Evolutionary conservation across 2,329 filamentous ascomycete species (phyloP).

Genomic region (Lachnellula suecica): DNA sequence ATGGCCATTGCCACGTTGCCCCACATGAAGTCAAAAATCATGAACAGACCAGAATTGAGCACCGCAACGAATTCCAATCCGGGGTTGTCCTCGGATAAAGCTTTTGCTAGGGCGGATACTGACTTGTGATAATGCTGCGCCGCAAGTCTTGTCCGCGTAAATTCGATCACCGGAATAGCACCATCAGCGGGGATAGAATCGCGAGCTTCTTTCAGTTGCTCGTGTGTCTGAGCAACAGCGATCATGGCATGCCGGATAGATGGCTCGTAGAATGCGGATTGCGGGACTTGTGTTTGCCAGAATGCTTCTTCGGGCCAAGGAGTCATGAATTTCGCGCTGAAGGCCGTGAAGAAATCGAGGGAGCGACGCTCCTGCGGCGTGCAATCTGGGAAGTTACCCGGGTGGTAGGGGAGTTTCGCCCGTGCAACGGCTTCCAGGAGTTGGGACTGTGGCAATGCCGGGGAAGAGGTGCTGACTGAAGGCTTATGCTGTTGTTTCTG

Average conservation of each 20-base stretch:
- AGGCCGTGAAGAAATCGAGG: not conserved
- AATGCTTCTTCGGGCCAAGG: not conserved
- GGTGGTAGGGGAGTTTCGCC: too few relatives aligned
- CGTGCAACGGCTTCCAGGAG: too few relatives aligned
- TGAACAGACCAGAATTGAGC: slow-evolving; percentile 49
- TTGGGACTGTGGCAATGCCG: too few relatives aligned
- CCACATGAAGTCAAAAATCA: slow-evolving; percentile 54
- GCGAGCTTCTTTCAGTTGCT: too few relatives aligned
- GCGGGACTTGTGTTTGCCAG: not conserved
- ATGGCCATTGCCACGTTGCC: slow-evolving; percentile 46
- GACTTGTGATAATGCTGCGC: slow-evolving; percentile 49
- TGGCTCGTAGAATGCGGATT: not conserved
- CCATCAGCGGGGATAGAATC: too few relatives aligned
- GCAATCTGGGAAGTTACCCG: too few relatives aligned
- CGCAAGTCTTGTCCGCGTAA: slow-evolving; percentile 18
- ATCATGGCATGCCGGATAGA: not conserved
- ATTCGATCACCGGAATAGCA: too few relatives aligned
- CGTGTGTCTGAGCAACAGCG: too few relatives aligned
- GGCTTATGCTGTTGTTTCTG: not conserved
- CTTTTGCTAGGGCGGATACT: slow-evolving; percentile 38
- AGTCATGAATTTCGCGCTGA: not conserved
- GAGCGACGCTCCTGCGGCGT: not conserved
- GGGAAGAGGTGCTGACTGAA: not conserved
- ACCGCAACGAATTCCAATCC: slow-evolving; percentile 37
- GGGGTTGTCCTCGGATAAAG: slow-evolving; percentile 34